These are phyloP conservation scores for Diaporthe aspalathi DNA, from an alignment of 2,329 filamentous ascomycete species.

Conservation along the genomic window DNA sequence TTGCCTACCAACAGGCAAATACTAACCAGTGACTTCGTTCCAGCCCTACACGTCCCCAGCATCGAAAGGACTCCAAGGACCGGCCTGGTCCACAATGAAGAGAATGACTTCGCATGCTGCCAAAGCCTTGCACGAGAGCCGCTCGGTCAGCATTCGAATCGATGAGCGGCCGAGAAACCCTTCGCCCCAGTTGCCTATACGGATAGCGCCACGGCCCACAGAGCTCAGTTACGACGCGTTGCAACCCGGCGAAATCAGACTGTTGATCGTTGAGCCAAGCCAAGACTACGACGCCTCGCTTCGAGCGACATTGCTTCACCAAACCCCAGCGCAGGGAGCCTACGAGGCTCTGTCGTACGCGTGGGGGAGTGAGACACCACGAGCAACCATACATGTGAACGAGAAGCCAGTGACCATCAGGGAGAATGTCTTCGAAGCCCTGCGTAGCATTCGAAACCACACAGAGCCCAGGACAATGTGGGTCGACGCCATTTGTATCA, in stretches of 20 bases:
- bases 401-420: neutral
- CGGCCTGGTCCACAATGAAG: neutral
- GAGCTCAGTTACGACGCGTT: neutral
- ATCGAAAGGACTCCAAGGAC: neutral
- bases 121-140: neutral
- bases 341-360: neutral
- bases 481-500: neutral
- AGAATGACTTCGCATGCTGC: neutral
- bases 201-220: neutral
- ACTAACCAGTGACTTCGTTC: neutral
- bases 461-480: neutral
- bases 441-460: neutral
- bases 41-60: neutral
- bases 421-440: neutral
- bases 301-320: neutral
- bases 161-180: neutral
- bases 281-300: neutral
- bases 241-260: neutral
- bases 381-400: neutral
- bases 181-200: neutral
- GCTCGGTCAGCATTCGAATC: neutral
- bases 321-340: neutral
- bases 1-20: neutral
- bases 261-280: neutral
- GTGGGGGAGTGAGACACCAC: neutral